These are phyloP conservation scores for Phytophthora ohioensis DNA, from an alignment of 352 stramenopile species.

Conservation along the genomic window DNA sequence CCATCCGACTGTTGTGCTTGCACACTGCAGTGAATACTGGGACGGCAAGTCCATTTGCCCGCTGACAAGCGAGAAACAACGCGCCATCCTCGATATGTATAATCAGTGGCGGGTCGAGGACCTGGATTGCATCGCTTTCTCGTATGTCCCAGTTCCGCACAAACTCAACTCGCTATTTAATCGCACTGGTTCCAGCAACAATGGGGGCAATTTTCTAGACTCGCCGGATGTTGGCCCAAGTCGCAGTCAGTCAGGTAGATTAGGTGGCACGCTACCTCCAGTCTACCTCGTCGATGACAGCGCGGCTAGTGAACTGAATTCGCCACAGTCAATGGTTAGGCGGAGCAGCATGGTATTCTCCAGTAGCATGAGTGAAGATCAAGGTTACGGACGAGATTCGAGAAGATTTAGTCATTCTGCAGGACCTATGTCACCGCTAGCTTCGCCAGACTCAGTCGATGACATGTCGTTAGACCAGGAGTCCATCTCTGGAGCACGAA, in stretches of 20 bases:
- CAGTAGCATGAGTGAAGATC: slow-evolving; percentile 47
- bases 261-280: slow-evolving; percentile 54
- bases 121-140: slow-evolving; percentile 85
- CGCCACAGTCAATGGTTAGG: slow-evolving; percentile 39
- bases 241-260: slow-evolving; percentile 17
- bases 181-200: slow-evolving; percentile 26
- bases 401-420: slow-evolving; percentile 28
- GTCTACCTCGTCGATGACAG: slow-evolving; percentile 89
- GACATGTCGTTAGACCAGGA: slow-evolving; percentile 33
- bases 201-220: slow-evolving; percentile 23
- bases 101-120: slow-evolving; percentile 91
- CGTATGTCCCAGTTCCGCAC: slow-evolving; percentile 80
- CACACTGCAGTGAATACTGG: slow-evolving; percentile 89
- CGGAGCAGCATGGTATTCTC: slow-evolving; percentile 37
- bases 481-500: slow-evolving; percentile 9
- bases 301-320: slow-evolving; percentile 53
- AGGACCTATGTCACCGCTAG: slow-evolving; percentile 36
- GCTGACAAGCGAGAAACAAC: slow-evolving; percentile 80
- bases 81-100: slow-evolving; percentile 88
- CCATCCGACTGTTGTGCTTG: slow-evolving; percentile 75
- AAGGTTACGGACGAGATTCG: slow-evolving; percentile 27
- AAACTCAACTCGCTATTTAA: slow-evolving; percentile 74
- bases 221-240: slow-evolving; percentile 15
- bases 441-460: slow-evolving; percentile 41
- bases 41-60: slow-evolving; percentile 90